phyloP scores from a whole-genome alignment of 2,329 filamentous ascomycete species.

The Penicillium expansum region DNA sequence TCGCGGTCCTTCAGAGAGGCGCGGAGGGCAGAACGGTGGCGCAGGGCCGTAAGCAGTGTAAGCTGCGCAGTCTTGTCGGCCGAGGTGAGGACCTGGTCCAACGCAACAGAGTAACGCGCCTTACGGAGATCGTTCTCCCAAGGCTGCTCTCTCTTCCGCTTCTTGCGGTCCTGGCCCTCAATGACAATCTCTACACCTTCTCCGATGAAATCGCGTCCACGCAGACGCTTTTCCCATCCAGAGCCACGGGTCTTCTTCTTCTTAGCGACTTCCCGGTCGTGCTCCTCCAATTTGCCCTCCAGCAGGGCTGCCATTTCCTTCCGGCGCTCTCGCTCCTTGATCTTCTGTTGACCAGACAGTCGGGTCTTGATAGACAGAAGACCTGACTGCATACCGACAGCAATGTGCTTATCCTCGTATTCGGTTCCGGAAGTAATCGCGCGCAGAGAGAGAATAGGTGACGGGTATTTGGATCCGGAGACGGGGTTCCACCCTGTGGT shows the following conservation, averaged over 20 bases:
- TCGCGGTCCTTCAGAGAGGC: slow-evolving; percentile 77
- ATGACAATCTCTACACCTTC: slow-evolving; percentile 88
- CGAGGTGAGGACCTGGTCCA: slow-evolving; percentile 72
- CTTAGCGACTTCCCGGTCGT: slow-evolving; percentile 69
- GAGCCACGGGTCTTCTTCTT: slow-evolving; percentile 62
- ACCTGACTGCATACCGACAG: slow-evolving; percentile 91
- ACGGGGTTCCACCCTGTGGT: slow-evolving; percentile 94
- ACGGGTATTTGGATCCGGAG: slow-evolving; percentile 88
- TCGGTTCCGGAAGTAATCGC: slow-evolving; percentile 68
- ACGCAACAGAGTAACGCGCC: slow-evolving; percentile 70
- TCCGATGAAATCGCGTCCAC: slow-evolving; percentile 75
- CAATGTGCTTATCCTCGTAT: slow-evolving; percentile 84
- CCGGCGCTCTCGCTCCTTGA: slow-evolving; percentile 70
- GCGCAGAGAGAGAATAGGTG: slow-evolving; percentile 79
- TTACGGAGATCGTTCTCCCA: slow-evolving; percentile 84
- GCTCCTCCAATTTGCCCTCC: slow-evolving; percentile 72
- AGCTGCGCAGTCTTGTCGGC: slow-evolving; percentile 62
- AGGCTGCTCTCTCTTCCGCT: slow-evolving; percentile 62
- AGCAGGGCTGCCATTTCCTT: slow-evolving; percentile 82
- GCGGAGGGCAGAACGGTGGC: slow-evolving; percentile 81
- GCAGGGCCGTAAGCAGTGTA: slow-evolving; percentile 77
- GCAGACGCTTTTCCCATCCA: slow-evolving; percentile 60
- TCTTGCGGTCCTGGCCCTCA: slow-evolving; percentile 62
- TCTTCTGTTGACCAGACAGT: slow-evolving; percentile 78
- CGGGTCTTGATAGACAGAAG: slow-evolving; percentile 87